These are phyloP conservation scores for Bruguiera gymnorhiza DNA, from an alignment of 345 rosid genomes.

Conservation along the genomic window DNA sequence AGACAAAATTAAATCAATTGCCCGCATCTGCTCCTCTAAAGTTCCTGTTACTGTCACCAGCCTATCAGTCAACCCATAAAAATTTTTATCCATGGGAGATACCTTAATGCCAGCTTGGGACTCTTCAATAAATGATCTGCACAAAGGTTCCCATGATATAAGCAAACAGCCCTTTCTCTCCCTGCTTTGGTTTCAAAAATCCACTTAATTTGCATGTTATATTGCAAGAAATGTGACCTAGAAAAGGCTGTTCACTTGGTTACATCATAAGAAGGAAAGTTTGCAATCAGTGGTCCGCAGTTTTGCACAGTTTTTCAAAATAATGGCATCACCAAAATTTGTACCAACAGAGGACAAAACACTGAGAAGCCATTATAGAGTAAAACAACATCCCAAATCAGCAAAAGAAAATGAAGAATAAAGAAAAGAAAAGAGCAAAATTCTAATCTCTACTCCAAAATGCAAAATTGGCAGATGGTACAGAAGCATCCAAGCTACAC, in stretches of 20 bases:
- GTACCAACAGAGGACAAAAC: too few species aligned
- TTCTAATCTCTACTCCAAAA: neutral
- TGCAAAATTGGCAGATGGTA: neutral
- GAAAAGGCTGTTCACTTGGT: slow-evolving; percentile 4
- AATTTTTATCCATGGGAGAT: slow-evolving; percentile 84
- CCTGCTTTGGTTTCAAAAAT: neutral
- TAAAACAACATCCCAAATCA: too few species aligned
- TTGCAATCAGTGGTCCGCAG: too few species aligned
- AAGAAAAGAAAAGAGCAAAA: neutral
- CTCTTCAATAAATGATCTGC: slow-evolving; percentile 93
- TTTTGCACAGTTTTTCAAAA: too few species aligned
- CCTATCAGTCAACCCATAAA: slow-evolving; percentile 86
- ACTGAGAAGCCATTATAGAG: too few species aligned
- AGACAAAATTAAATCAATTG: slow-evolving; percentile 76
- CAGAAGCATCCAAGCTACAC: neutral
- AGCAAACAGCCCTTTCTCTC: slow-evolving; percentile 13
- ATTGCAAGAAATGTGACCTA: slow-evolving; percentile 3
- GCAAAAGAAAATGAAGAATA: too few species aligned
- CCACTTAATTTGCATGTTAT: neutral
- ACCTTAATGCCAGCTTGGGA: slow-evolving; percentile 96
- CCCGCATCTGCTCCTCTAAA: slow-evolving; percentile 87
- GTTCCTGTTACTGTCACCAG: slow-evolving; percentile 85
- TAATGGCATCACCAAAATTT: too few species aligned
- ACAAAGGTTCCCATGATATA: slow-evolving; percentile 20
- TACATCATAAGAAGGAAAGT: neutral